Evolutionary conservation across 208 protist species (phyloP), one percentile per base, ranked within the genome.

Genomic region (Leishmania tarentolae): DNA sequence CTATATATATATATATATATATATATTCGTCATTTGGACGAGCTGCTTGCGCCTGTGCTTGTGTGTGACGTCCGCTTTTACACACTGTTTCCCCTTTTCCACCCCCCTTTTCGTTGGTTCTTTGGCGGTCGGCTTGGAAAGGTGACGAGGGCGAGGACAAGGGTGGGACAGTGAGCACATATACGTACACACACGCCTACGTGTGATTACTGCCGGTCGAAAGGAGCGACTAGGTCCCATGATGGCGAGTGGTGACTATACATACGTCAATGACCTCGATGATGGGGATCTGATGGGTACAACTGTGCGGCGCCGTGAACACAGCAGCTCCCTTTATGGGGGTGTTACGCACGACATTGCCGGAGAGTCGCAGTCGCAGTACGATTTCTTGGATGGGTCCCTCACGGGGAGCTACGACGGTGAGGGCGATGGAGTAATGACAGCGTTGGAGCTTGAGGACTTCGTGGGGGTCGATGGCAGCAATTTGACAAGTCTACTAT

Each of bases 231-330:
- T 15, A 66, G 50, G 53, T 17, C 21, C 6, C 56, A 68, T 65
- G 35, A 82, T 82, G 81, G 66, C 72, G 35, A 85, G 65, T 56
- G 81, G 52, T 17, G 84, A 68, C 44, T 87, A 85, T 74, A 81
- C 57, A 11, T 87, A 85, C 76, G 76, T 72, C 37, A 87, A 78
- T 61, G 84, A 87, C 66, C 73, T 79, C 24, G 84, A 84, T 68
- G 79, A 80, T 44, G 76, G 40, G 19, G 63, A 37, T 24, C n/a
- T 63, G 61, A 40, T 63, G 15, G 68, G 50, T 21, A 46, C 72
- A 9, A 40, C 59, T 46, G 15, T 75, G 50, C 77, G 50, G 50
- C 71, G 63, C 28, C 75, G 35, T 35, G 83, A 87, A 19, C 69
- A 83, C n/a, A 80, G 74, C 61, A 47, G 75, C 79, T 81, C 77